Percentiles rank a stretch among this genome's conserved stretches.
Conservation (phyloP, 805 yeast genomes). For the Cyberlindnera americana region DNA sequence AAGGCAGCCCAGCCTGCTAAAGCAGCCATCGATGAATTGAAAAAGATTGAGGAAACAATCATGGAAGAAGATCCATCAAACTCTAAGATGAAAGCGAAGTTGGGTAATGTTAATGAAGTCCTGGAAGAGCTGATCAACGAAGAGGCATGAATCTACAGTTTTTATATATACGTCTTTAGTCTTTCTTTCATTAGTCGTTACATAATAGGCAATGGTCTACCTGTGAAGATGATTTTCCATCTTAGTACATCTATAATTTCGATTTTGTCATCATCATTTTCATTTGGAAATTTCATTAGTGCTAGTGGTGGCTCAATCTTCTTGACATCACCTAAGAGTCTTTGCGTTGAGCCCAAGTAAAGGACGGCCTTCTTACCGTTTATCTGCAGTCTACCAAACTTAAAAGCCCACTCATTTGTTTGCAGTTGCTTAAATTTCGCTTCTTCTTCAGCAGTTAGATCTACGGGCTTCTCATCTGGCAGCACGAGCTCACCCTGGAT, state of each 20-base stretch:
- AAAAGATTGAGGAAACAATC: conserved; percentile 12
- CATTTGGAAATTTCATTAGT: conserved; percentile 44
- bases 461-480: conserved; percentile 35
- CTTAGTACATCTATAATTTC: conserved; percentile 56
- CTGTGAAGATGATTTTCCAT: conserved; percentile 57
- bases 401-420: conserved; percentile 41
- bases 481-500: conserved; percentile 70
- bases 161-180: too few relatives aligned
- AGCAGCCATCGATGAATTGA: conserved; percentile 21
- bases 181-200: too few relatives aligned
- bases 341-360: conserved; percentile 64
- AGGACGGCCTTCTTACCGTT: conserved; percentile 50
- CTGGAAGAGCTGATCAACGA: conserved; percentile 18
- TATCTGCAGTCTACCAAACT: conserved; percentile 46
- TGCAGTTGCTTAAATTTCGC: conserved; percentile 34
- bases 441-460: conserved; percentile 33
- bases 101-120: conserved; percentile 15
- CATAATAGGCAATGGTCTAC: conserved; percentile 78
- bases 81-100: conserved; percentile 7
- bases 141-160: too few relatives aligned
- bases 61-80: conserved; percentile 5
- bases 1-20: conserved; percentile 27
- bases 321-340: conserved; percentile 59
- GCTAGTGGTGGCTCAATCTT: conserved; percentile 64
- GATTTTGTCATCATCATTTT: conserved; percentile 32